Evolutionary conservation across 331 rosid species (phyloP).

Genomic region (Quercus phellos): DNA sequence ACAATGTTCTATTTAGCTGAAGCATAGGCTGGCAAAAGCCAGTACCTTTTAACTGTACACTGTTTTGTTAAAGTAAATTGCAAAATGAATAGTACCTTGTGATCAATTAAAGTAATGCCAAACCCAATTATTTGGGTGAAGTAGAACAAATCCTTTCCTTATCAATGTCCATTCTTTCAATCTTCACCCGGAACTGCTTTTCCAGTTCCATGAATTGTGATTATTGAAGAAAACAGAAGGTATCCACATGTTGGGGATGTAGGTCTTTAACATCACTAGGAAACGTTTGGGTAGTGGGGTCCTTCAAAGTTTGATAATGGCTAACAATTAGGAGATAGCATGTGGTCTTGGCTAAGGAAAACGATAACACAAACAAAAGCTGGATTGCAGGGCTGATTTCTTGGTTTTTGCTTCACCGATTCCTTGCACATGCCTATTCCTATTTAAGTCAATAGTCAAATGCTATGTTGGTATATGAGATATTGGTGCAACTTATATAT

Average conservation of each 20-base stretch:
- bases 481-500: neutral
- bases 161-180: neutral
- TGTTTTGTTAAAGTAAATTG: neutral
- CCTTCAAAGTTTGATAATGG: neutral
- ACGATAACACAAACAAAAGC: slow-evolving; percentile 1
- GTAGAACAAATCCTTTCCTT: neutral
- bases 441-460: neutral
- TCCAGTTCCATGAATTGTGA: neutral
- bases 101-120: neutral
- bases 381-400: slow-evolving; percentile 7
- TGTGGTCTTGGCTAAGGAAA: slow-evolving; percentile 19
- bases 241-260: neutral
- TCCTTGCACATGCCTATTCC: neutral
- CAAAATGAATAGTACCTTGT: neutral
- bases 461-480: neutral
- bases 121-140: neutral
- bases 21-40: neutral
- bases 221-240: slow-evolving; percentile 12
- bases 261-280: slow-evolving; percentile 1
- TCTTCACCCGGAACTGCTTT: neutral
- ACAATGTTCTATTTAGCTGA: neutral
- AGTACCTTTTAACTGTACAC: too few species aligned
- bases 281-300: slow-evolving; percentile 13
- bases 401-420: neutral
- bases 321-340: slow-evolving; percentile 2